A percentile compares a stretch with the other conserved stretches of the same genome.
Evolutionary conservation across 106 monocot species (phyloP).

Genomic region (Posidonia australis): DNA sequence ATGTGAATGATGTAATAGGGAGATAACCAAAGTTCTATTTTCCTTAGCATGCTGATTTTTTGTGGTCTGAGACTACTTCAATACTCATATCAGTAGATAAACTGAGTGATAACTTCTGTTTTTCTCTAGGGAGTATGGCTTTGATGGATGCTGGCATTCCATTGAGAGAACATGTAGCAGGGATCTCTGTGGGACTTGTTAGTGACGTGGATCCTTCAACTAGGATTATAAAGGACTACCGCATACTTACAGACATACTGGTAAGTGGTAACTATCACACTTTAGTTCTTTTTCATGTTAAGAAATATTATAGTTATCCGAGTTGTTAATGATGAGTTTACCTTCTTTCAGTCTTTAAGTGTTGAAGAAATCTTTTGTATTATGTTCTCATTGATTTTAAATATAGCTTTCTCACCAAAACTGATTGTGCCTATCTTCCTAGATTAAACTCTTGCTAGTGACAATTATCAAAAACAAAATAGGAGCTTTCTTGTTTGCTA

Average conservation of each 20-base stretch:
- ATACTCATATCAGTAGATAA: too few relatives aligned
- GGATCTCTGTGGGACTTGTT: conserved; percentile 92
- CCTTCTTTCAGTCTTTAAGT: neutral
- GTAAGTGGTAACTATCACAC: conserved; percentile 17
- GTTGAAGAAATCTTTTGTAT: neutral
- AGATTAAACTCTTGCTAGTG: neutral
- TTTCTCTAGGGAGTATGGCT: conserved; percentile 77
- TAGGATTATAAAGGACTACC: conserved; percentile 56
- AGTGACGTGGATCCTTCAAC: conserved; percentile 67
- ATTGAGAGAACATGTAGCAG: conserved; percentile 90
- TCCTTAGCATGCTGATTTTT: too few relatives aligned
- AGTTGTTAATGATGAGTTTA: neutral
- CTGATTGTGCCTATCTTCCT: neutral
- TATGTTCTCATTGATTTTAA: neutral
- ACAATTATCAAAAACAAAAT: neutral
- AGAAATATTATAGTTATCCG: too few relatives aligned
- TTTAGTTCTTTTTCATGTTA: neutral
- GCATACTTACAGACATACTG: conserved; percentile 94
- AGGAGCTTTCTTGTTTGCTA: neutral
- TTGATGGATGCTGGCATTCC: conserved; percentile 99
- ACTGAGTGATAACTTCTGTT: neutral
- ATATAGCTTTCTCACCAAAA: neutral
- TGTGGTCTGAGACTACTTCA: too few relatives aligned
- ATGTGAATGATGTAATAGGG: too few relatives aligned
- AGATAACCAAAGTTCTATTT: too few relatives aligned